Evolutionary conservation across 345 rosid genomes (phyloP).

Genomic region (Crucihimalaya himalaica): DNA sequence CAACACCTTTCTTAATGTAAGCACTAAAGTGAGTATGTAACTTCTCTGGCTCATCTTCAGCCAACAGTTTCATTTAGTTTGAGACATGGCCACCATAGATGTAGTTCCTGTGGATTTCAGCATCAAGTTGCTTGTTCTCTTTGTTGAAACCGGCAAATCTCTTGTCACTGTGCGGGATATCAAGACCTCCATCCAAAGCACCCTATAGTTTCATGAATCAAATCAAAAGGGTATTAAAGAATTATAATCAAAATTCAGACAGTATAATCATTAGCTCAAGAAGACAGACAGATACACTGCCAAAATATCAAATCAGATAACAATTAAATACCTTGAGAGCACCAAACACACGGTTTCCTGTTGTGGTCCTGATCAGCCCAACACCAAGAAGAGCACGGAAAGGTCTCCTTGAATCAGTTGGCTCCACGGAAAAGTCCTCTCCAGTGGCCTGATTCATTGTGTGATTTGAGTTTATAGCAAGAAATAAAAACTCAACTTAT

Average conservation of each 20-base stretch:
- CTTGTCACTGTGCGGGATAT: no score
- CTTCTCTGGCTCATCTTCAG: constrained; percentile 79
- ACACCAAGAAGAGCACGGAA: constrained; percentile 86
- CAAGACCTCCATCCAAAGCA: no score
- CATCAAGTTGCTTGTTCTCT: no score
- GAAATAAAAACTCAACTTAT: no score
- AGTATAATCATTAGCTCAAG: not conserved
- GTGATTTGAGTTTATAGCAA: not conserved
- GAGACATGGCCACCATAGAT: no score
- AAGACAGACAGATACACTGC: not conserved
- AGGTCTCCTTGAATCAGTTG: constrained; percentile 68
- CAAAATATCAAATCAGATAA: not conserved
- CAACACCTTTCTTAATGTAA: constrained; percentile 55
- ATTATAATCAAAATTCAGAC: constrained; percentile 4
- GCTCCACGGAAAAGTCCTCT: constrained; percentile 73
- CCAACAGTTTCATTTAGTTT: no score
- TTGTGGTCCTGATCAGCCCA: constrained; percentile 70
- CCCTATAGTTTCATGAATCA: no score
- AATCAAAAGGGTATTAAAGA: no score
- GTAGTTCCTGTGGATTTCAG: no score
- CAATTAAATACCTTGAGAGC: constrained; percentile 58
- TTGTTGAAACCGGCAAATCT: no score
- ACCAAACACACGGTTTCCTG: constrained; percentile 79
- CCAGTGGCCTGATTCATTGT: constrained; percentile 53
- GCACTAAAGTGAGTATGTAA: constrained; percentile 65